Conservation (phyloP, 352 stramenopile genomes). For the Globisporangium radiosum region DNA sequence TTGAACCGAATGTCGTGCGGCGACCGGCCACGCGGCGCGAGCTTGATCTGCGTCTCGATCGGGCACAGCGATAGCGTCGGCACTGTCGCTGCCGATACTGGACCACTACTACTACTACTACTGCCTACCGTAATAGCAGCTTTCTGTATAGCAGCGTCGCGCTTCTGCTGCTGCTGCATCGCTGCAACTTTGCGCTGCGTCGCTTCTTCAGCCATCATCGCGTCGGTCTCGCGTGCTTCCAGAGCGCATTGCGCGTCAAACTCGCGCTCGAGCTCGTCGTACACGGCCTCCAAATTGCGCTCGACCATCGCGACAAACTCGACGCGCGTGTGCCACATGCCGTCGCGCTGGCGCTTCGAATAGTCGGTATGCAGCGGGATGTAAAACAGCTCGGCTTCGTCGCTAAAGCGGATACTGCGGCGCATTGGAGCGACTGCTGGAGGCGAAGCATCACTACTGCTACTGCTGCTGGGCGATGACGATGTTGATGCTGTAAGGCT, state of each 20-base stretch:
- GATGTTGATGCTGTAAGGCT: background rate
- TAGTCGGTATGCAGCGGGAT: slow-evolving; percentile 81
- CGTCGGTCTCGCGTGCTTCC: slow-evolving; percentile 63
- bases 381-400: slow-evolving; percentile 83
- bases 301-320: slow-evolving; percentile 87
- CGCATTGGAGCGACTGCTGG: slow-evolving; percentile 11
- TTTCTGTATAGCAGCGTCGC: slow-evolving; percentile 4
- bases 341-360: slow-evolving; percentile 79
- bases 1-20: slow-evolving; percentile 81
- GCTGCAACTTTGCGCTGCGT: slow-evolving; percentile 43
- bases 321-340: slow-evolving; percentile 79
- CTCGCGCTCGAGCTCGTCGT: slow-evolving; percentile 85
- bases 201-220: slow-evolving; percentile 63
- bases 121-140: slow-evolving; percentile 11
- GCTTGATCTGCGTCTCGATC: slow-evolving; percentile 58
- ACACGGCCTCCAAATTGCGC: slow-evolving; percentile 80
- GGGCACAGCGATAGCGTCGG: slow-evolving; percentile 44
- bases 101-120: slow-evolving; percentile 4
- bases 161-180: slow-evolving; percentile 13
- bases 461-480: background rate
- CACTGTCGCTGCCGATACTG: slow-evolving; percentile 12
- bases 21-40: slow-evolving; percentile 64
- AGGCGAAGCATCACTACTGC: slow-evolving; percentile 6
- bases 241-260: slow-evolving; percentile 64
- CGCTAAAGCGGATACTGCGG: slow-evolving; percentile 55